Base-by-base conservation (phyloP, 768 basidiomycete genomes). In the Phylloporus sp. region DNA sequence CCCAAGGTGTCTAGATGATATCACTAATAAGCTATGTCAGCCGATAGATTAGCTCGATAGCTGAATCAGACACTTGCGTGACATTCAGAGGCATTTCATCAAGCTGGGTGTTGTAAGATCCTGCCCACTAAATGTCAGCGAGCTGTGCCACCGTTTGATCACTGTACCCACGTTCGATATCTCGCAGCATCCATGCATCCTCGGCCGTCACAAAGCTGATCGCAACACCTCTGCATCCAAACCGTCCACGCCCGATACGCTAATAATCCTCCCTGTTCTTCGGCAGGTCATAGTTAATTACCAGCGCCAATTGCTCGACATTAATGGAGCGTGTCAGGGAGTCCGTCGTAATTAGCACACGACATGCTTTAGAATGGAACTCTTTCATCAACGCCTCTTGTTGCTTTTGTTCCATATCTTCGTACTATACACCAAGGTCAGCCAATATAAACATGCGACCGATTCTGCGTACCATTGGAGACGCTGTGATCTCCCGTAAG, bases 381-480 rank as follows among this genome's bases (percentile, higher is more conserved):
- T 97, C 95, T 70, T 94, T 95, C 95, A 99, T 98, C 76, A 98
- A 80, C 62, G 94, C 81, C 70, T 97, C 95, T 62, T 95, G 91
- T 69, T 95, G 90, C 65, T 88, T 88, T 76, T 95, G 92, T 63
- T 97, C 94, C 95, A 98, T 99, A 71, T 97, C 94, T 58, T 95
- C 95, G 76, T 97, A 91, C 91, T 93, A 64, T 42, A 65, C 42
- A 58, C 35, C 22, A 32, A 52, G 2, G 38, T 62, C 54, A 57
- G 67, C 60, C 41, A 64, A 49, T 52, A 50, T 26, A 23, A 43
- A 46, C 46, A 49, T 24, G 45, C 16, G 11, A 24, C 11, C 41
- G 12, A 6, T 26, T 41, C 24, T 40, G 72, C 85, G 60, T 49
- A 91, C 92, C 91, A 97, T 95, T 56, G 93, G 92, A 54, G 91